These are phyloP conservation scores for Boletus rex-veris DNA, from an alignment of 768 basidiomycete species.

Conservation along the genomic window DNA sequence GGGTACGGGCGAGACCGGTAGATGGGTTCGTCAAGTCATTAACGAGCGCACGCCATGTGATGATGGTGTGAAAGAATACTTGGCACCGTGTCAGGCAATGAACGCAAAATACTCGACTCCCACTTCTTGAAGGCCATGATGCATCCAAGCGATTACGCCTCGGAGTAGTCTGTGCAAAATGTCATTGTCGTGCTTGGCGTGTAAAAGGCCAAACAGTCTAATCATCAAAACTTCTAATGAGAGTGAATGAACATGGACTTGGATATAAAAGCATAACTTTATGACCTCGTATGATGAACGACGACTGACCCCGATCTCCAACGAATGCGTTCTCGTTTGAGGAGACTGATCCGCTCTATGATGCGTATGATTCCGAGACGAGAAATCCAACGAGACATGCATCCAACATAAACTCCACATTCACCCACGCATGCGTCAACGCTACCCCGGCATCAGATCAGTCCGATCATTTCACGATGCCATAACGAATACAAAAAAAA, in stretches of 20 bases:
- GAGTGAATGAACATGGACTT: not conserved
- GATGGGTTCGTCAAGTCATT: not conserved
- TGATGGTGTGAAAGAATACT: conserved; percentile 4
- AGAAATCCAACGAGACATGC: conserved; percentile 89
- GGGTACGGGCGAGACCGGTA: not conserved
- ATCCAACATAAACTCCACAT: conserved; percentile 94
- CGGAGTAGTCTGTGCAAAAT: too few relatives aligned
- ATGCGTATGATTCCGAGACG: conserved; percentile 59
- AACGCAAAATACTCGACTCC: not conserved
- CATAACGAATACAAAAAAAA: not conserved
- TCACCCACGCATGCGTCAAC: conserved; percentile 94
- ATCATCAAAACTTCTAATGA: not conserved
- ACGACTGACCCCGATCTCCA: not conserved
- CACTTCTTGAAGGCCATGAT: not conserved
- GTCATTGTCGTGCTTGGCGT: too few relatives aligned
- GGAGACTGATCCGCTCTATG: conserved; percentile 21
- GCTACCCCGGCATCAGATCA: conserved; percentile 42
- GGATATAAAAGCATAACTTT: conserved; percentile 8
- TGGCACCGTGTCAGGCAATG: not conserved
- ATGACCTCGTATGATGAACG: conserved; percentile 19
- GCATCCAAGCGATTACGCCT: not conserved
- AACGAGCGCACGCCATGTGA: conserved; percentile 4
- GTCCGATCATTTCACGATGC: not conserved
- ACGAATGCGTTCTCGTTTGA: too few relatives aligned
- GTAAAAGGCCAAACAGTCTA: not conserved